Conservation (phyloP, 2,329 filamentous ascomycete genomes). For the Diaporthe sp. region DNA sequence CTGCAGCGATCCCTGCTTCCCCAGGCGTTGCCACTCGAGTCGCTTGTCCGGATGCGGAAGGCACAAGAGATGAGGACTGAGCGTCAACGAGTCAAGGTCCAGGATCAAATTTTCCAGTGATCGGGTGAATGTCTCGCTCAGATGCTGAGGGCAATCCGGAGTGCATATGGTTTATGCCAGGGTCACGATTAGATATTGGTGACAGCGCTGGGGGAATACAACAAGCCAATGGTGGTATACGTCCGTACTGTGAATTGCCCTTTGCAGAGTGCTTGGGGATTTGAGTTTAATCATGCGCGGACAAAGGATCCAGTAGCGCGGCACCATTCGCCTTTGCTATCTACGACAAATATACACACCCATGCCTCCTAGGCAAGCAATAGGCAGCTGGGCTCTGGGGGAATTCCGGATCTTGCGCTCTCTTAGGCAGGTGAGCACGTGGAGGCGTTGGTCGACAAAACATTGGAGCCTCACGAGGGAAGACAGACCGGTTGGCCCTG, state of each 20-base stretch:
- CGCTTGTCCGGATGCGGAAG: constrained; percentile 29
- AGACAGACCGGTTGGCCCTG: background rate
- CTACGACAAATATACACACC: background rate
- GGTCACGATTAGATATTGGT: background rate
- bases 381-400: background rate
- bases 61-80: constrained; percentile 4
- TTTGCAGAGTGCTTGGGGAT: background rate
- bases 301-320: constrained; percentile 2
- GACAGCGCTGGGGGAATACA: no score
- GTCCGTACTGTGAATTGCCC: background rate
- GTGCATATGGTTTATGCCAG: background rate
- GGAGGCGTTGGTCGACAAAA: background rate
- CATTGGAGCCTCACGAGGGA: no score
- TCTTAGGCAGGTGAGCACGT: constrained; percentile 32
- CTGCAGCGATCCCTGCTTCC: constrained; percentile 21
- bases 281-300: constrained; percentile 13
- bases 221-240: background rate
- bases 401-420: background rate
- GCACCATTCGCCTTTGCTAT: background rate
- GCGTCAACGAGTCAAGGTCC: constrained; percentile 23
- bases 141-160: background rate
- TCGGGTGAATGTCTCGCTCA: background rate
- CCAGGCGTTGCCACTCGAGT: constrained; percentile 32
- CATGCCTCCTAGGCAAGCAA: background rate
- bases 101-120: constrained; percentile 5